These are phyloP conservation scores for Umbelopsis ramanniana DNA, from an alignment of 192 early-diverging fungal genomes.

Conservation along the genomic window DNA sequence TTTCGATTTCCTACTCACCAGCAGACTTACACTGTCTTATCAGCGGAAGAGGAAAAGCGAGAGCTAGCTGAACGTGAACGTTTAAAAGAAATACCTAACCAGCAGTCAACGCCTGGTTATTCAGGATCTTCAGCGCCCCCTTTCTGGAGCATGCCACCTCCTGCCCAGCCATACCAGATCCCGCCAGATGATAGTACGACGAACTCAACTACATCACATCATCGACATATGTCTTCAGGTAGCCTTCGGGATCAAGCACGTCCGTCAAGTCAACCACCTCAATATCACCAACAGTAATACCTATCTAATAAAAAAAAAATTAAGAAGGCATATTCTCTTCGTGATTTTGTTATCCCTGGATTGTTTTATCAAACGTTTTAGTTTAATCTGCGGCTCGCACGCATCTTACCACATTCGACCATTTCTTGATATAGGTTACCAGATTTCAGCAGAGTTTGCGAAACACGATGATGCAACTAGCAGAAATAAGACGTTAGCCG, in stretches of 20 bases:
- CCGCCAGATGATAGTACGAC: neutral
- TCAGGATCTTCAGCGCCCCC: slow-evolving; percentile 1
- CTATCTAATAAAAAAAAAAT: no score
- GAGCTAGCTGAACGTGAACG: slow-evolving; percentile 3
- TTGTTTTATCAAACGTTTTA: neutral
- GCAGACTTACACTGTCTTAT: neutral
- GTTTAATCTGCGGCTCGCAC: neutral
- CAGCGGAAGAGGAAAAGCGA: slow-evolving; percentile 13
- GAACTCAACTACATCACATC: neutral
- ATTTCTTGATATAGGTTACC: no score
- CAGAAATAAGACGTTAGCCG: neutral
- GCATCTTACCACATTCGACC: neutral
- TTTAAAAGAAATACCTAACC: neutral
- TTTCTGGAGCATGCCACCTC: neutral
- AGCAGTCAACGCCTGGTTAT: neutral
- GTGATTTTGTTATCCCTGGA: neutral
- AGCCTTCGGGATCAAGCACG: neutral
- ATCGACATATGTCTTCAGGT: neutral
- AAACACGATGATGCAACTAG: neutral
- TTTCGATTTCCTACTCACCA: neutral
- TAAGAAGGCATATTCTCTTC: neutral
- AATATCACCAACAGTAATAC: neutral
- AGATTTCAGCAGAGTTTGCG: neutral
- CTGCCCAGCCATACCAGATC: neutral
- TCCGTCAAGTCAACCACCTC: neutral